A percentile compares a stretch with the other conserved stretches of the same genome.
These are phyloP conservation scores for Starmerella vitae DNA, from an alignment of 805 yeast genomes.

Conservation along the genomic window DNA sequence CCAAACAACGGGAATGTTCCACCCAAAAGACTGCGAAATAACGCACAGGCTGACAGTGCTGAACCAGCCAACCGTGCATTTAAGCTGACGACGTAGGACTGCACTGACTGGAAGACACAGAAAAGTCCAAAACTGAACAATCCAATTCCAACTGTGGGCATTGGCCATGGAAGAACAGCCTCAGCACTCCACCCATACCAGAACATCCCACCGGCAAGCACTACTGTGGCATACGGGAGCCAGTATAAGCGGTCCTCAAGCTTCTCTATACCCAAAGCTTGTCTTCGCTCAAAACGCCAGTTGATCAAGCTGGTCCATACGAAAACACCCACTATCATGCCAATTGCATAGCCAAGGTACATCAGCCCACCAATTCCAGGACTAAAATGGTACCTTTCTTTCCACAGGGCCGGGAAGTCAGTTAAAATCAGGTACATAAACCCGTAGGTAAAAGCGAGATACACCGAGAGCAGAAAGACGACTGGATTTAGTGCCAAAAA, in stretches of 20 bases:
- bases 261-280: slow-evolving; percentile 34
- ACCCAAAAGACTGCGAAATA: slow-evolving; percentile 54
- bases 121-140: slow-evolving; percentile 47
- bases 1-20: slow-evolving; percentile 59
- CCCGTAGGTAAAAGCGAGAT: slow-evolving; percentile 55
- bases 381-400: slow-evolving; percentile 34
- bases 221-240: slow-evolving; percentile 37
- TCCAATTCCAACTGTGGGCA: slow-evolving; percentile 48
- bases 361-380: slow-evolving; percentile 42
- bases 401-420: slow-evolving; percentile 44
- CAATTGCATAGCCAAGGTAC: slow-evolving; percentile 46
- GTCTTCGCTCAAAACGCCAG: slow-evolving; percentile 23
- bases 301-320: slow-evolving; percentile 38
- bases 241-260: slow-evolving; percentile 51
- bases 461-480: slow-evolving; percentile 48
- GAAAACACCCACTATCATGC: slow-evolving; percentile 38
- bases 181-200: slow-evolving; percentile 67
- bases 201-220: slow-evolving; percentile 46
- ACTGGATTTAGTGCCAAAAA: slow-evolving; percentile 46
- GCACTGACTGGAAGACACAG: slow-evolving; percentile 54
- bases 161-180: slow-evolving; percentile 43
- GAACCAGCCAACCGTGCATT: slow-evolving; percentile 56
- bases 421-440: slow-evolving; percentile 51
- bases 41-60: slow-evolving; percentile 55
- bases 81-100: slow-evolving; percentile 57